Evolutionary conservation across 495 filamentous ascomycete genomes (phyloP).

Genomic region (Hypoxylon crocopeplum): DNA sequence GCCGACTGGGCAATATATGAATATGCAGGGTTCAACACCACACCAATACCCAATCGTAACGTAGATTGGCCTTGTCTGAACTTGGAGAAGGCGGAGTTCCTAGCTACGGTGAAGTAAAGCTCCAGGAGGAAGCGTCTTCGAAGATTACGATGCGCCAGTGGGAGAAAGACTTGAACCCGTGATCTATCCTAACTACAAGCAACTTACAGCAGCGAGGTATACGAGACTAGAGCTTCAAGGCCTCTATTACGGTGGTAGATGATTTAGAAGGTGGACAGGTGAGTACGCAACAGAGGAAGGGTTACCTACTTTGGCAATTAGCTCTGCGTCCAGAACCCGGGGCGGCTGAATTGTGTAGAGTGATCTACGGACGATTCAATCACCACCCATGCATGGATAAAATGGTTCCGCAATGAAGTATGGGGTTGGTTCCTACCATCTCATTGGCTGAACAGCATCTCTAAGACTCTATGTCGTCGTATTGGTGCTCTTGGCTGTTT

Average conservation of each 20-base stretch:
- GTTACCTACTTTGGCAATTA: constrained; percentile 28
- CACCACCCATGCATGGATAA: constrained; percentile 23
- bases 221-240: no score
- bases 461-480: not conserved
- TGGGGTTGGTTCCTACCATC: not conserved
- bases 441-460: constrained; percentile 12
- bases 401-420: constrained; percentile 6
- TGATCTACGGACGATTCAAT: constrained; percentile 10
- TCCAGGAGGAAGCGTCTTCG: no score
- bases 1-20: constrained; percentile 33
- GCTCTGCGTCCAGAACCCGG: constrained; percentile 13
- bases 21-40: constrained; percentile 33
- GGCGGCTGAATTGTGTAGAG: constrained; percentile 34
- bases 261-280: no score
- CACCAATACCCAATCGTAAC: constrained; percentile 8
- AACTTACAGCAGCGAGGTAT: no score
- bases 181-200: no score
- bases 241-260: no score
- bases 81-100: not conserved
- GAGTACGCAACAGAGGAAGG: no score
- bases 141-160: no score
- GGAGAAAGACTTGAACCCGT: no score
- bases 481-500: not conserved
- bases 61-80: constrained; percentile 10
- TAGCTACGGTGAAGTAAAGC: no score